Evolutionary conservation across 495 filamentous ascomycete genomes (phyloP).

Genomic region (Penicillium roqueforti): DNA sequence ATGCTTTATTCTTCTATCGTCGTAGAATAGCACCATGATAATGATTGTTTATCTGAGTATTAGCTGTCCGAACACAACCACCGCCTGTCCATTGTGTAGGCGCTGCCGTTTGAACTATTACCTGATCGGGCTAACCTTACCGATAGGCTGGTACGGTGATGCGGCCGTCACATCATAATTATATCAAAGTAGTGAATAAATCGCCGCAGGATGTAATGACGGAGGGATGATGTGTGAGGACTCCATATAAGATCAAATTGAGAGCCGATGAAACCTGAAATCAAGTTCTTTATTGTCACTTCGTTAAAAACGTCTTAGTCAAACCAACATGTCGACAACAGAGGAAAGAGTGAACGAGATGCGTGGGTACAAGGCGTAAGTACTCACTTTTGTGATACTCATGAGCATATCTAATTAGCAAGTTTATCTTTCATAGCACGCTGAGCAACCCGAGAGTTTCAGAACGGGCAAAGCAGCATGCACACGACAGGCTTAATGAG

Average conservation of each 20-base stretch:
- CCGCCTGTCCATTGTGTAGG: too few relatives aligned
- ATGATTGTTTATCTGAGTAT: not conserved
- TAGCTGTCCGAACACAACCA: not conserved
- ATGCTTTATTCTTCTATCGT: too few relatives aligned
- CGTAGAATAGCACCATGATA: not conserved
- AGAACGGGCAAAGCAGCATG: not conserved
- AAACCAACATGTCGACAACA: not conserved
- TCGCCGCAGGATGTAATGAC: not conserved
- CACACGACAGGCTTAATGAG: not conserved
- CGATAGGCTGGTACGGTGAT: too few relatives aligned
- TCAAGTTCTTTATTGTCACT: not conserved
- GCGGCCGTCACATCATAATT: not conserved
- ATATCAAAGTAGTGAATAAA: not conserved
- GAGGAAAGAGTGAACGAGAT: not conserved
- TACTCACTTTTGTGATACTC: not conserved
- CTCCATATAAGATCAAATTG: too few relatives aligned
- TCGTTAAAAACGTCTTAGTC: not conserved
- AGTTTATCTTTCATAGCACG: not conserved
- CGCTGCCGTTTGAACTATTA: too few relatives aligned
- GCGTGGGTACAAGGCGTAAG: slow-evolving; percentile 1
- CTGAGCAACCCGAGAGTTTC: not conserved
- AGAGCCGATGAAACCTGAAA: too few relatives aligned
- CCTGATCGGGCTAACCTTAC: too few relatives aligned
- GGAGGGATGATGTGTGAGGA: not conserved
- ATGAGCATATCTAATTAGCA: not conserved